These are phyloP conservation scores for Cercospora citrullina DNA, from an alignment of 2,329 filamentous ascomycete genomes.

Conservation along the genomic window DNA sequence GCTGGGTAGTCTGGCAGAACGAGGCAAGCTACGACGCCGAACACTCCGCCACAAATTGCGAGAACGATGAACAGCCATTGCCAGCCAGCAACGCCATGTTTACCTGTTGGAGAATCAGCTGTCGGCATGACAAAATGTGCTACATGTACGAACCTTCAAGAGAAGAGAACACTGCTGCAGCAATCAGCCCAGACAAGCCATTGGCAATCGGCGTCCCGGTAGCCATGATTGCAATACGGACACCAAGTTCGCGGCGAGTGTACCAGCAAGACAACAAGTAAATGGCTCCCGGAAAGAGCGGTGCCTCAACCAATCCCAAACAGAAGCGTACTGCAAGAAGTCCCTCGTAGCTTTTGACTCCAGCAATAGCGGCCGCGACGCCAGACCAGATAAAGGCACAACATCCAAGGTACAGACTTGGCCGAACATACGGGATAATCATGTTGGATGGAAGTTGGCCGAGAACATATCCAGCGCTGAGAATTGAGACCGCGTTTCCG, in stretches of 20 bases:
- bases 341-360: conserved; percentile 45
- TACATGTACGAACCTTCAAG: too few species aligned
- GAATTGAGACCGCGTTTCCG: conserved; percentile 56
- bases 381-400: conserved; percentile 49
- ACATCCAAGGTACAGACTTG: conserved; percentile 55
- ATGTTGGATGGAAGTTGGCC: conserved; percentile 65
- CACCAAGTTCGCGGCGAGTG: conserved; percentile 47
- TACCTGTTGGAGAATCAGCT: too few species aligned
- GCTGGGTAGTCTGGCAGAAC: conserved; percentile 54
- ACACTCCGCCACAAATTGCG: not conserved
- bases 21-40: conserved; percentile 35
- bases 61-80: conserved; percentile 40
- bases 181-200: conserved; percentile 31
- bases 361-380: conserved; percentile 51
- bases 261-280: conserved; percentile 54
- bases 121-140: too few species aligned
- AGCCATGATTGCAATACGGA: conserved; percentile 31
- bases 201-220: conserved; percentile 40
- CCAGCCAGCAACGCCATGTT: conserved; percentile 43
- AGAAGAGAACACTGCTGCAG: conserved; percentile 48
- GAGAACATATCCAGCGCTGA: conserved; percentile 61
- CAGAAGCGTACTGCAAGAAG: conserved; percentile 53
- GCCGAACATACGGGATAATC: conserved; percentile 55
- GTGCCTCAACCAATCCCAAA: conserved; percentile 52
- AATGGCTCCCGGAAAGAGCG: conserved; percentile 53